Percentiles rank a stretch among this genome's conserved stretches.
phyloP scores from a whole-genome alignment of 192 early-diverging fungal species.

The Irineochytrium annulatum region DNA sequence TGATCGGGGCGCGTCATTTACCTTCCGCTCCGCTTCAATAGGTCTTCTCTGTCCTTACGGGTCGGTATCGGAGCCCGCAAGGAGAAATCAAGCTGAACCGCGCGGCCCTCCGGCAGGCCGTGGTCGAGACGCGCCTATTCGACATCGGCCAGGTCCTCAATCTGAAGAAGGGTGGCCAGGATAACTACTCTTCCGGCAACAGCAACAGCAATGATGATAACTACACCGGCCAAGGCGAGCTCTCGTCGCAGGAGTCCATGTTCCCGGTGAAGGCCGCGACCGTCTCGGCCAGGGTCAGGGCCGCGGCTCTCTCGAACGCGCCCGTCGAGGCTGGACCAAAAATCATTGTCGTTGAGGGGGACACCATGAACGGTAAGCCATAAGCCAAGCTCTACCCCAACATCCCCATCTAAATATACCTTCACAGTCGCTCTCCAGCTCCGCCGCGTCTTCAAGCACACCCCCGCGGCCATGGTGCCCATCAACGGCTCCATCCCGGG shows the following conservation, averaged over 20 bases:
- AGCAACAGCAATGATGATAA: background rate
- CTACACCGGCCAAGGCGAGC: too few relatives aligned
- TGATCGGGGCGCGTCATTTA: background rate
- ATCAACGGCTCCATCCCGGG: constrained; percentile 20
- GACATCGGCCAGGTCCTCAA: background rate
- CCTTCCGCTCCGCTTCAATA: background rate
- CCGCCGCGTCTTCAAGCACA: constrained; percentile 5
- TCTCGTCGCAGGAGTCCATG: too few relatives aligned
- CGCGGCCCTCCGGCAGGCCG: background rate
- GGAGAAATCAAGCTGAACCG: constrained; percentile 6
- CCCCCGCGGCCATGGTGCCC: constrained; percentile 5
- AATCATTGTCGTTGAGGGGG: constrained; percentile 18
- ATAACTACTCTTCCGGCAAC: background rate
- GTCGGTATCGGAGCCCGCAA: background rate
- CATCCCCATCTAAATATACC: background rate
- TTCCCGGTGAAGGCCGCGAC: background rate
- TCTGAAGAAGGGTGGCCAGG: background rate
- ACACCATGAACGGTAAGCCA: constrained; percentile 12
- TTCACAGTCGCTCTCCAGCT: constrained; percentile 13
- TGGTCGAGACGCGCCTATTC: constrained; percentile 3
- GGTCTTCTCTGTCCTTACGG: constrained; percentile 9
- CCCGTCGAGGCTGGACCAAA: background rate
- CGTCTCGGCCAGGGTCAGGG: background rate
- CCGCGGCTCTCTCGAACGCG: background rate
- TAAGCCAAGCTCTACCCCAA: too few relatives aligned